Conservation (phyloP, 108 stramenopile genomes). For the Craspedostauros australis region DNA sequence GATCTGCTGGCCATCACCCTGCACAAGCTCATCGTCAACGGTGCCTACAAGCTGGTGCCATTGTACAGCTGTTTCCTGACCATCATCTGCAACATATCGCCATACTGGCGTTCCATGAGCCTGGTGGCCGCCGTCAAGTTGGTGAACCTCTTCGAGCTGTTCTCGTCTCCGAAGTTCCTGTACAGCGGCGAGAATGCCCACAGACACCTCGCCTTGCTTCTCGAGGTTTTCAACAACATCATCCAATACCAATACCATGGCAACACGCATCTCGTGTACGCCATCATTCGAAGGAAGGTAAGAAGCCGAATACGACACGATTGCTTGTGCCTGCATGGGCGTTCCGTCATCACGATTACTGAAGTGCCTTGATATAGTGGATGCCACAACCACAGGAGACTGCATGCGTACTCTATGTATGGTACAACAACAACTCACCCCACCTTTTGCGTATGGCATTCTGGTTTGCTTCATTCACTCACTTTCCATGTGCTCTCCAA, state of each 20-base stretch:
- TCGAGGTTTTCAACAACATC: conserved; percentile 97
- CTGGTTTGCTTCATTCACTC: not conserved
- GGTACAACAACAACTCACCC: no score
- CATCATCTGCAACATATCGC: conserved; percentile 92
- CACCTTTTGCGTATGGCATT: no score
- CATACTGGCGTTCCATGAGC: conserved; percentile 88
- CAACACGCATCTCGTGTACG: conserved; percentile 94
- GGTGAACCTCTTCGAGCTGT: conserved; percentile 92
- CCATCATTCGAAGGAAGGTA: conserved; percentile 83
- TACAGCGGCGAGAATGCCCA: conserved; percentile 87
- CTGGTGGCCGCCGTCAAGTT: conserved; percentile 90
- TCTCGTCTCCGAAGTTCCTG: conserved; percentile 86
- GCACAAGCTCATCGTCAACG: conserved; percentile 94
- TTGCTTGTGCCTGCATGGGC: no score
- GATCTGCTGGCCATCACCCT: conserved; percentile 92
- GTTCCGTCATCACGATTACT: no score
- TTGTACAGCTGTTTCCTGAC: conserved; percentile 95
- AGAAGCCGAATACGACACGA: no score
- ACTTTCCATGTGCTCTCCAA: no score
- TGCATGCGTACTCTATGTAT: no score
- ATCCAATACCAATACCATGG: conserved; percentile 98
- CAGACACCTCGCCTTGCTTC: conserved; percentile 79
- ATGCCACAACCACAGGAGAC: no score
- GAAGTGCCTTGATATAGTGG: no score
- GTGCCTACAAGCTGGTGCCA: conserved; percentile 77